Percentiles rank a stretch among this genome's conserved stretches.
phyloP scores from a whole-genome alignment of 2,329 filamentous ascomycete species.

The Colletotrichum caudatum region DNA sequence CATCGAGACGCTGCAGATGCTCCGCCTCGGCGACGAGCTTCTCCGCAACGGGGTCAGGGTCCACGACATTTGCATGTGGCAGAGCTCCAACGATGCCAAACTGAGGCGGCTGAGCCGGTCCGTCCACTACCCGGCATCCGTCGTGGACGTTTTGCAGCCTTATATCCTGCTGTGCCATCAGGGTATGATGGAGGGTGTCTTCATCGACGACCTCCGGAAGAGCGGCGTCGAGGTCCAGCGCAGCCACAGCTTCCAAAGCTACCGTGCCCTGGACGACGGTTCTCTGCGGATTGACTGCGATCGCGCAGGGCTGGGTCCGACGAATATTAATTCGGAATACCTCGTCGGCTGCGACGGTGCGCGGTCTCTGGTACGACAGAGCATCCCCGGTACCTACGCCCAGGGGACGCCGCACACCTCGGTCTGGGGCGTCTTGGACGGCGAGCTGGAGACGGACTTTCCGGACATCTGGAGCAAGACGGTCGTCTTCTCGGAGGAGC shows the following conservation, averaged over 20 bases:
- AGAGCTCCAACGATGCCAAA: conserved; percentile 6
- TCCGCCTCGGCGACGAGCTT: conserved; percentile 24
- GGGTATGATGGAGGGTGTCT: conserved; percentile 69
- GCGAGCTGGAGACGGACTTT: conserved; percentile 69
- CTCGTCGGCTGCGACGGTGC: conserved; percentile 71
- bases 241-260: conserved; percentile 21
- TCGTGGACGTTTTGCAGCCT: conserved; percentile 51
- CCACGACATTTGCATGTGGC: conserved; percentile 38
- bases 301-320: background rate
- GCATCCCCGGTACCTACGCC: conserved; percentile 57
- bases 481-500: conserved; percentile 63
- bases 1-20: conserved; percentile 34
- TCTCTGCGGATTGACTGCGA: conserved; percentile 16
- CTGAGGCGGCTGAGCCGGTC: conserved; percentile 48
- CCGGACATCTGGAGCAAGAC: conserved; percentile 72
- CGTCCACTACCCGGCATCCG: conserved; percentile 34
- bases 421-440: conserved; percentile 69
- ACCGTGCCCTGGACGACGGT: conserved; percentile 1
- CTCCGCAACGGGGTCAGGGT: conserved; percentile 49
- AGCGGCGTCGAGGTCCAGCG: conserved; percentile 63
- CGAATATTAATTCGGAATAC: conserved; percentile 58
- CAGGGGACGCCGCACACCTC: conserved; percentile 53
- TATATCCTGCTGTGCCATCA: conserved; percentile 61
- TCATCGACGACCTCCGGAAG: conserved; percentile 65
- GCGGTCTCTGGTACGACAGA: conserved; percentile 64